Conservation (phyloP, 768 basidiomycete genomes). For the Fomitopsis pulvina region DNA sequence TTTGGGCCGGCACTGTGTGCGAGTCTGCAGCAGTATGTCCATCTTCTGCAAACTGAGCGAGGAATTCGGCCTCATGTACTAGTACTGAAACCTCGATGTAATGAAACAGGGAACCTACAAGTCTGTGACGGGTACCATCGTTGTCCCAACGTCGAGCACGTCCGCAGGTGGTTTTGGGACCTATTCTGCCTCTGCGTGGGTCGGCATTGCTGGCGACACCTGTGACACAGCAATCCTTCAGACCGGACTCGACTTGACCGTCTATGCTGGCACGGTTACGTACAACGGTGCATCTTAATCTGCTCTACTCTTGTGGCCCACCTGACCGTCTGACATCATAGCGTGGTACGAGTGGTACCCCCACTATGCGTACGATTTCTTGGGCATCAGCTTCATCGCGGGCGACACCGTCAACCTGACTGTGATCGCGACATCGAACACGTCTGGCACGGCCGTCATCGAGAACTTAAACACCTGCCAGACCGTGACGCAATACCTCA, state of each 20-base stretch:
- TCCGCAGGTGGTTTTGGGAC: constrained; percentile 19
- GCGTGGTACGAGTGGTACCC: constrained; percentile 31
- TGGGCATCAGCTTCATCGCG: constrained; percentile 22
- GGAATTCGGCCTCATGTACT: too few species aligned
- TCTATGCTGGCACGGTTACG: constrained; percentile 16
- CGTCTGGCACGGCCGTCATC: constrained; percentile 22
- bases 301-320: background rate
- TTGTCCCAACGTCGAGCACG: constrained; percentile 25
- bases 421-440: constrained; percentile 23
- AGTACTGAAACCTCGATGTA: too few species aligned
- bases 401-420: constrained; percentile 25
- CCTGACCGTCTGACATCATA: background rate
- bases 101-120: constrained; percentile 28
- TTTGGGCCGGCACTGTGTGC: constrained; percentile 32
- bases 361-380: constrained; percentile 27
- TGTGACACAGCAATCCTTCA: constrained; percentile 30
- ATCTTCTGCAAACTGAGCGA: too few species aligned
- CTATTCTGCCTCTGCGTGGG: constrained; percentile 30
- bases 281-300: constrained; percentile 22
- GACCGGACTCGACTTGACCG: constrained; percentile 29
- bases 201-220: constrained; percentile 32
- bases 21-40: too few species aligned
- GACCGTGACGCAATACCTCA: constrained; percentile 25
- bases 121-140: constrained; percentile 29
- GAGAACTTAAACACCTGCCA: constrained; percentile 22